Percentiles rank a stretch among this genome's conserved stretches.
phyloP scores from a whole-genome alignment of 208 protist species.

The Wallacemonas sp. region DNA sequence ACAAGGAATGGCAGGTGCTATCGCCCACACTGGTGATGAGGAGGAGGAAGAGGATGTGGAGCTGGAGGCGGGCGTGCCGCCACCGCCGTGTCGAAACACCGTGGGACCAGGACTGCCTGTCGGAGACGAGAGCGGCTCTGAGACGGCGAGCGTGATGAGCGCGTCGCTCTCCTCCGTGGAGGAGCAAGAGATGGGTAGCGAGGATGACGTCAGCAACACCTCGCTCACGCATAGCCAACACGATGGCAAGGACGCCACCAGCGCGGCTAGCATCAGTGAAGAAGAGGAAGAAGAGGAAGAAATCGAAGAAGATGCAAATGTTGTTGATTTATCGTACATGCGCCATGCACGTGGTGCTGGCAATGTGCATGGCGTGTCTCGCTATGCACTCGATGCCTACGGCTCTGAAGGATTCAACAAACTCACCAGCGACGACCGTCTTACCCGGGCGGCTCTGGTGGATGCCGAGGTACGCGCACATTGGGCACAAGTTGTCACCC shows the following conservation, averaged over 20 bases:
- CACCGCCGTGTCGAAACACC: background rate
- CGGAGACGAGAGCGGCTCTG: too few relatives aligned
- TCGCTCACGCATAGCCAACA: background rate
- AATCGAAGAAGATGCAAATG: background rate
- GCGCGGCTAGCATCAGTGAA: too few relatives aligned
- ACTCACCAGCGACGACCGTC: background rate
- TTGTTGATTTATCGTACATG: background rate
- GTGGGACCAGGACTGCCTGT: background rate
- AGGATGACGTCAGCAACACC: background rate
- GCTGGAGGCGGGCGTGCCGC: background rate
- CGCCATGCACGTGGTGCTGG: slow-evolving; percentile 6
- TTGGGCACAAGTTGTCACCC: background rate
- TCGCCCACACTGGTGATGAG: too few relatives aligned
- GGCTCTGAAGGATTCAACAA: background rate
- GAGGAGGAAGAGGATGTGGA: background rate
- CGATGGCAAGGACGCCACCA: background rate
- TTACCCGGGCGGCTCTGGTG: background rate
- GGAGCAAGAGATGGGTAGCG: background rate
- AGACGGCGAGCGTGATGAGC: too few relatives aligned
- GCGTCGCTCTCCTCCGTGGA: background rate
- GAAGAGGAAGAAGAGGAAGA: background rate
- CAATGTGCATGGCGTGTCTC: background rate
- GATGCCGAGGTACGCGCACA: background rate
- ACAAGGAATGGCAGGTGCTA: background rate
- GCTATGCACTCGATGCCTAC: background rate